A percentile compares a stretch with the other conserved stretches of the same genome.
Conservation (phyloP, 768 basidiomycete genomes). For the Asterophora lycoperdoides region DNA sequence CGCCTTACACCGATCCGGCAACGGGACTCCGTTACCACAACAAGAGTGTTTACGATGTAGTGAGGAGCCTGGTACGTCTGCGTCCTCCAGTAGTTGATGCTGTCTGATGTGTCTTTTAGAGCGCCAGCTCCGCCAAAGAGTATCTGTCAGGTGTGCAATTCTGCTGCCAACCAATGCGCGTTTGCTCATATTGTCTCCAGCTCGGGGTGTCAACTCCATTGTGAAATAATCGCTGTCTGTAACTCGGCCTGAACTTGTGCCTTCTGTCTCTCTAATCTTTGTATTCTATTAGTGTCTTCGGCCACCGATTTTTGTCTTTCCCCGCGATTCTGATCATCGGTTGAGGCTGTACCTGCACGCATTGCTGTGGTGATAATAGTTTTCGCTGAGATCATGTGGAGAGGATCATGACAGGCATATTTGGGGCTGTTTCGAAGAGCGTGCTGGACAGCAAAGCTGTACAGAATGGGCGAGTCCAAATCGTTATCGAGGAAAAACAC, state of each 20-base stretch:
- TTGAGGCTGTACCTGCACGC: not conserved
- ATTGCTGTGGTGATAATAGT: not conserved
- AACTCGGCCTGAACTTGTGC: too few species aligned
- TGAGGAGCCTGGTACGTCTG: constrained; percentile 61
- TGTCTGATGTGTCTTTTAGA: constrained; percentile 34
- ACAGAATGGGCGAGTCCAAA: too few species aligned
- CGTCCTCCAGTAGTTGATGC: not conserved
- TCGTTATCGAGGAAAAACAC: too few species aligned
- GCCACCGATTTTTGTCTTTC: too few species aligned
- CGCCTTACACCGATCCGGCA: constrained; percentile 79
- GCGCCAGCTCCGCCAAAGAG: constrained; percentile 67
- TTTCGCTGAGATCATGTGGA: too few species aligned
- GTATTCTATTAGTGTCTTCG: too few species aligned
- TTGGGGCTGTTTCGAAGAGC: too few species aligned
- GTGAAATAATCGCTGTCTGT: constrained; percentile 30
- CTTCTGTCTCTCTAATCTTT: not conserved
- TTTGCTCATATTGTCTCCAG: constrained; percentile 4
- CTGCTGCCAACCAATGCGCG: not conserved
- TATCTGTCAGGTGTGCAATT: constrained; percentile 55
- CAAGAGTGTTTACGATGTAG: constrained; percentile 81
- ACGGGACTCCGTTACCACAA: constrained; percentile 80
- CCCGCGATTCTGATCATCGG: not conserved
- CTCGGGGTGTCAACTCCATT: constrained; percentile 45
- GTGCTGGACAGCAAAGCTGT: too few species aligned
- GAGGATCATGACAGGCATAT: too few species aligned